These are phyloP conservation scores for Carpinus fangiana DNA, from an alignment of 306 rosid genomes.

Conservation along the genomic window DNA sequence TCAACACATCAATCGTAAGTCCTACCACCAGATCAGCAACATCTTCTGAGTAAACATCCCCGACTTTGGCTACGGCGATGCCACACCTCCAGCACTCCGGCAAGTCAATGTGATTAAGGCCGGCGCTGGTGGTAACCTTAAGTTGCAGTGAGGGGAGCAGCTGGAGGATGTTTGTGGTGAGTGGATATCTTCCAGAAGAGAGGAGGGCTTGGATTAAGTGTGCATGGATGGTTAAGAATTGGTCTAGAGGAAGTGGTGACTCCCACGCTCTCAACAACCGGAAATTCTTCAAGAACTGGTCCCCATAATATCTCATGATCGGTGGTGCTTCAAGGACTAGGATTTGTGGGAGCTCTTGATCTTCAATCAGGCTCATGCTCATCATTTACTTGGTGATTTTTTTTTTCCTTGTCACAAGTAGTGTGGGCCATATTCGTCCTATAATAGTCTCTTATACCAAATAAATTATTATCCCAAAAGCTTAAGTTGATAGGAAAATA, in stretches of 20 bases:
- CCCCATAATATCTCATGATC: neutral
- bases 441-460: no score
- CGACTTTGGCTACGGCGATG: slow-evolving; percentile 37
- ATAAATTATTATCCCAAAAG: no score
- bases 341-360: slow-evolving; percentile 36
- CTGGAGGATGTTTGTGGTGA: slow-evolving; percentile 25
- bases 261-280: slow-evolving; percentile 29
- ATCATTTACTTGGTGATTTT: slow-evolving; percentile 7
- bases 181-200: neutral
- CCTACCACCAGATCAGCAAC: slow-evolving; percentile 57
- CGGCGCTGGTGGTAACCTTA: slow-evolving; percentile 33
- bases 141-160: slow-evolving; percentile 43
- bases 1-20: slow-evolving; percentile 45
- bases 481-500: no score
- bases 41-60: slow-evolving; percentile 39
- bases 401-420: no score
- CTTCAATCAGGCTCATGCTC: neutral
- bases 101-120: slow-evolving; percentile 50
- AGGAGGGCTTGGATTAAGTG: slow-evolving; percentile 36
- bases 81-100: slow-evolving; percentile 47
- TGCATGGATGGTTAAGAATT: slow-evolving; percentile 21
- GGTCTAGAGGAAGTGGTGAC: slow-evolving; percentile 30
- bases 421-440: no score
- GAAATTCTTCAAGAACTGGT: slow-evolving; percentile 34
- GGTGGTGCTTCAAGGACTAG: slow-evolving; percentile 39